Evolutionary conservation across 139 green algal genomes (phyloP).

Genomic region (Closterium sp.): DNA sequence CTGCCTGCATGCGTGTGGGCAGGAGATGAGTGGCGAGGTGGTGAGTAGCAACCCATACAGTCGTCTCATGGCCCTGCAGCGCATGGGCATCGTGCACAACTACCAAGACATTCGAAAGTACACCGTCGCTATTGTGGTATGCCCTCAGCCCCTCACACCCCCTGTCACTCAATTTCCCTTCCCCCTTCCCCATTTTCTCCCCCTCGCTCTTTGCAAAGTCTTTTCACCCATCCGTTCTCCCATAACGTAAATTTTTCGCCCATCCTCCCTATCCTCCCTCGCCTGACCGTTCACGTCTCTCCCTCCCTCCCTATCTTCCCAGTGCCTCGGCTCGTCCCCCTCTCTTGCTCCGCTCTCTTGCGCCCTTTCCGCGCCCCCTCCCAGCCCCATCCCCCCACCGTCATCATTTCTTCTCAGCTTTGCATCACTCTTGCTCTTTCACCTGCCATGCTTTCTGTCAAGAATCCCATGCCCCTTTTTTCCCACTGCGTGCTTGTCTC

Average conservation of each 20-base stretch:
- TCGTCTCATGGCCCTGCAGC: slow-evolving; percentile 72
- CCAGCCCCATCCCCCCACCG: no score
- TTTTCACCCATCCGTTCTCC: neutral
- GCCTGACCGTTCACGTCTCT: no score
- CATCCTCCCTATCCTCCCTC: no score
- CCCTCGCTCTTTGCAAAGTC: neutral
- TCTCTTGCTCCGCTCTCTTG: no score
- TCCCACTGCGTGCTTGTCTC: neutral
- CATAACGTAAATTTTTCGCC: neutral
- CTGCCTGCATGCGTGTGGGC: neutral
- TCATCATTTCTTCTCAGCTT: neutral
- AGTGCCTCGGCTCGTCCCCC: no score
- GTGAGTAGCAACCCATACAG: slow-evolving; percentile 52
- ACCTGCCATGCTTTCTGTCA: neutral
- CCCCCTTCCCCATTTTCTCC: neutral
- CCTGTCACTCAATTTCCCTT: neutral
- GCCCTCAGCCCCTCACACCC: neutral
- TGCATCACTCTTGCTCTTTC: neutral
- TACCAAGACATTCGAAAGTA: slow-evolving; percentile 81
- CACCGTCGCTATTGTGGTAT: slow-evolving; percentile 44
- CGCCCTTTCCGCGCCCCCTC: no score
- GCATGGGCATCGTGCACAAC: slow-evolving; percentile 94
- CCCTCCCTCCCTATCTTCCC: no score
- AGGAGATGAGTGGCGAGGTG: slow-evolving; percentile 49
- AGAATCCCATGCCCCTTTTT: no score